Evolutionary conservation across 2,329 filamentous ascomycete species (phyloP), one percentile per base, ranked within the genome.

Genomic region (Gyromitra esculenta): DNA sequence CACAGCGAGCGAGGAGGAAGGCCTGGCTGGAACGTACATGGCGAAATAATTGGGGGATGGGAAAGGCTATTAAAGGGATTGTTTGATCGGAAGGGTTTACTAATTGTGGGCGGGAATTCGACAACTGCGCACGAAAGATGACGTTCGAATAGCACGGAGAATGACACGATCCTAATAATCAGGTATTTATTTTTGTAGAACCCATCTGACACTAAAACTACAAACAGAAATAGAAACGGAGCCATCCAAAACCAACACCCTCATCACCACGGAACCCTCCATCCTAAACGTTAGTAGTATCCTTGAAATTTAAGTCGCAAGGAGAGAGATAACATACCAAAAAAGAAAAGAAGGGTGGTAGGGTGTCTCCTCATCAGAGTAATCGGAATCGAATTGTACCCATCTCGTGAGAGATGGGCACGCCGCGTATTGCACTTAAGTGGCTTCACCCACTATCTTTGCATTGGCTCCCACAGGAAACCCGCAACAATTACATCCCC

Each of bases 361-460:
- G 89, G 90, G 88, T 88, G 86, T 87, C 88, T 87, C 88, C 89
- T 87, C 88, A 86, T 87, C 89, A 89, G 89, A 91, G 87, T 91
- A 89, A 91, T 91, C 90, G 89, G 90, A 91, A 91, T 91, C 89
- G 89, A 91, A 91, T 91, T 86, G 87, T 89, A 89, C 87, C 86
- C 83, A 84, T 81, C 79, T 82, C 83, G 82, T 82, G 82, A 83
- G 82, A 83, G 81, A 80, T 83, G 82, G 84, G 86, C 85, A 91
- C 87, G 89, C 90, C 86, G 89, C 89, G 89, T 90, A 91, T 91
- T 91, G 90, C 89, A 91, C 90, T 91, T 86, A 89, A 90, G 89
- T 91, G 88, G 89, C 86, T 84, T 86, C 84, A 88, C 87, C 87
- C 86, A 91, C 89, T 87, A 91, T 91, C 90, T 91, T 88, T 89